phyloP scores from a whole-genome alignment of 179 eudicot species.

The Beta lomatogona region DNA sequence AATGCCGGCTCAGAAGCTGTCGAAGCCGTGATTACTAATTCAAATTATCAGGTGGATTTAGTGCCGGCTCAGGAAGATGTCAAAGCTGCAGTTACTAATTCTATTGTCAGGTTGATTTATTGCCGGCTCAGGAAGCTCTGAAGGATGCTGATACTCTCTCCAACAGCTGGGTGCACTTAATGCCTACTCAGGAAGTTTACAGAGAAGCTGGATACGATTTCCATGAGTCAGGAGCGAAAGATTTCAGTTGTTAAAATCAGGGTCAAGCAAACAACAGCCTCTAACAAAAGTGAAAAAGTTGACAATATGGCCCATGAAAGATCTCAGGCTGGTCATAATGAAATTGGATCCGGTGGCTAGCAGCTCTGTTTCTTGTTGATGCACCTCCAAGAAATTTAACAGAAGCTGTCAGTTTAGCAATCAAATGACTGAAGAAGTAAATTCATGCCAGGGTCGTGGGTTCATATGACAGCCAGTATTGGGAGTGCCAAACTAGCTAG shows the following conservation, averaged over 20 bases:
- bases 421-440: constrained; percentile 74
- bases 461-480: constrained; percentile 85
- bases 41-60: neutral
- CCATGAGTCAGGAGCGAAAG: constrained; percentile 59
- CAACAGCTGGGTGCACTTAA: constrained; percentile 2
- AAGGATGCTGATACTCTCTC: constrained; percentile 12
- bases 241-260: constrained; percentile 59
- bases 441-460: constrained; percentile 84
- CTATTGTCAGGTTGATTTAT: neutral
- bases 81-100: neutral
- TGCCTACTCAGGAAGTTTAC: constrained; percentile 35
- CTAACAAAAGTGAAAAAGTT: constrained; percentile 57
- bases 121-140: constrained; percentile 11
- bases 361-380: constrained; percentile 84
- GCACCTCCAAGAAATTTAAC: constrained; percentile 56
- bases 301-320: constrained; percentile 44
- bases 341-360: constrained; percentile 65
- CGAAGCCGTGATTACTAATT: neutral
- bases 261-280: constrained; percentile 65
- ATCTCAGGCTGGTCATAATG: constrained; percentile 54
- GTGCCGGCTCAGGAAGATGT: neutral
- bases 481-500: constrained; percentile 74
- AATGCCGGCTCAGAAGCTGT: neutral
- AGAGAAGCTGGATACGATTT: constrained; percentile 53
- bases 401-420: constrained; percentile 52